Evolutionary conservation across 2,329 filamentous ascomycete species (phyloP).

Genomic region (Hypoxylon sp.): DNA sequence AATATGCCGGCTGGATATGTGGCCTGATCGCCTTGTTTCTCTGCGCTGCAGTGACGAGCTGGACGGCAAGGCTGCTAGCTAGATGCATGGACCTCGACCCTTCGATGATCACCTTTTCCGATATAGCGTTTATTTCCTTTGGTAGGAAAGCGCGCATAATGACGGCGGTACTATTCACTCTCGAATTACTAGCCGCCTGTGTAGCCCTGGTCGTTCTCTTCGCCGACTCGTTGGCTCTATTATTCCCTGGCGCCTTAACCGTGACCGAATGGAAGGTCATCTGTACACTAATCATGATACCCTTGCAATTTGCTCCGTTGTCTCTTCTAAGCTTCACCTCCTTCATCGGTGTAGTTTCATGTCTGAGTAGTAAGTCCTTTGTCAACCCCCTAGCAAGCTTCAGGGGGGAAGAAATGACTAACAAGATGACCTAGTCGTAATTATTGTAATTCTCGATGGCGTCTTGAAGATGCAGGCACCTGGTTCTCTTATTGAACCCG

Average conservation of each 20-base stretch:
- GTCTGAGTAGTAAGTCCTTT: slow-evolving; percentile 77
- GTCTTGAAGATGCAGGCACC: slow-evolving; percentile 79
- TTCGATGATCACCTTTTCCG: slow-evolving; percentile 90
- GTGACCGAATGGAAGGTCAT: slow-evolving; percentile 83
- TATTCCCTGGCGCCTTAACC: slow-evolving; percentile 74
- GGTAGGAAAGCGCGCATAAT: slow-evolving; percentile 81
- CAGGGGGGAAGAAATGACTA: slow-evolving; percentile 9
- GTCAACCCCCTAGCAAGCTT: not conserved
- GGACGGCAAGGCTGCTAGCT: slow-evolving; percentile 84
- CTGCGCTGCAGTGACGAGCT: slow-evolving; percentile 78
- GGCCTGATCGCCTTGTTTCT: slow-evolving; percentile 78
- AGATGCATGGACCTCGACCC: slow-evolving; percentile 89
- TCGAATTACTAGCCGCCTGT: slow-evolving; percentile 87
- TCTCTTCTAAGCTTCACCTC: slow-evolving; percentile 88
- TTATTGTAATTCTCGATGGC: slow-evolving; percentile 85
- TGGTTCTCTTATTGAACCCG: slow-evolving; percentile 83
- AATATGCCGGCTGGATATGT: slow-evolving; percentile 86
- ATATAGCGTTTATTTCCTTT: slow-evolving; percentile 90
- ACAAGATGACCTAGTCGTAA: slow-evolving; percentile 68
- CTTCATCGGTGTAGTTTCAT: slow-evolving; percentile 89
- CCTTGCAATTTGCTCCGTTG: slow-evolving; percentile 84
- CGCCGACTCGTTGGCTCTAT: slow-evolving; percentile 81
- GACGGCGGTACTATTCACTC: slow-evolving; percentile 84
- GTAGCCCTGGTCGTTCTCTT: slow-evolving; percentile 73
- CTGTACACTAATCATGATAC: slow-evolving; percentile 79